Base-by-base conservation (phyloP, 305 asterid genomes). In the Fraxinus xanthoxyloides region DNA sequence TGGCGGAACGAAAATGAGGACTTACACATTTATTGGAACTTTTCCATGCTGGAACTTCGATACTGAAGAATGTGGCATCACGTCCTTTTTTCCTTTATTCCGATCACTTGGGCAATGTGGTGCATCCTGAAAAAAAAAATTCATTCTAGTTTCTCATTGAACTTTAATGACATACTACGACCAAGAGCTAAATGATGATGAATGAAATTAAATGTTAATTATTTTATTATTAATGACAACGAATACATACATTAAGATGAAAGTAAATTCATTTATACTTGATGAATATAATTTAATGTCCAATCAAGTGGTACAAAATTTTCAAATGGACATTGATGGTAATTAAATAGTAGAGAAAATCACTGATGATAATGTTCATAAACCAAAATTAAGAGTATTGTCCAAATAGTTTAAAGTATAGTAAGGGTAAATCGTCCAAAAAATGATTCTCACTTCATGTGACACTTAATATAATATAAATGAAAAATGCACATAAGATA, bases 11-110 rank as follows among this genome's bases (percentile, higher is more conserved):
- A 30, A 69, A 15, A 30, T 28, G 40, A 51, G 61, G 12, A 48
- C 81, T 54, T 80, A 91, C 97, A 89, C 77, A 74, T 75, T 82
- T 40, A 78, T 43, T 28, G 89, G 86, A 78, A 59, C 63, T 88
- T 90, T 91, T 80, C 87, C 86, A 31, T 80, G 89, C 76, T 84
- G 92, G 73, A 78, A 65, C 81, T 82, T 78, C 24, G 84, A 80
- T 51, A 48, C 84, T 8, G 90, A 86, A 75, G 88, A 82, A 79
- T 82, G 77, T 73, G 87, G 86, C 79, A 77, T 76, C 75, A 17
- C 82, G 23, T 85, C 93, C 86, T 87, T 90, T 34, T 77, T 85
- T 70, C 82, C 80, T 40, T 82, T 85, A 35, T 32, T 80, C 85
- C 87, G 67, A 65, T 86, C 89, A 40, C 77, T 82, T 36, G 91